phyloP scores from a whole-genome alignment of 2,329 filamentous ascomycete species.

The Ophidiomyces ophidiicola region DNA sequence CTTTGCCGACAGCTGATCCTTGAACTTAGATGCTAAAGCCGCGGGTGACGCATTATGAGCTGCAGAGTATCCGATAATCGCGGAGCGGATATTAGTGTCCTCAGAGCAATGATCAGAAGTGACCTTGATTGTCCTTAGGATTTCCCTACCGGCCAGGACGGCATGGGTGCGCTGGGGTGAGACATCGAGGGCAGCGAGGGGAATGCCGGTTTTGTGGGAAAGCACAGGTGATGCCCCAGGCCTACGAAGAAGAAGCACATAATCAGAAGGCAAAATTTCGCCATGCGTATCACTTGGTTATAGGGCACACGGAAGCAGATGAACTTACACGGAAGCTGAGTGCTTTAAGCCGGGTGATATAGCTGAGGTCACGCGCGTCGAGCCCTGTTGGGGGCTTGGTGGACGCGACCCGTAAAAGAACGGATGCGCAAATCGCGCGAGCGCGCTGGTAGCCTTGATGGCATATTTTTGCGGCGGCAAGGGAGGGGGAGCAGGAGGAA shows the following conservation, averaged over 20 bases:
- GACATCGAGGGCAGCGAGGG: conserved; percentile 51
- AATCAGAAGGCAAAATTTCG: conserved; percentile 1
- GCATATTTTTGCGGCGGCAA: conserved; percentile 32
- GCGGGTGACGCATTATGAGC: conserved; percentile 37
- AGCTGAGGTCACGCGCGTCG: conserved; percentile 20
- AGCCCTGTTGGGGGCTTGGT: conserved; percentile 39
- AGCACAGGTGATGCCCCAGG: conserved; percentile 43
- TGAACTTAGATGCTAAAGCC: conserved; percentile 38
- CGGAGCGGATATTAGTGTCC: conserved; percentile 51
- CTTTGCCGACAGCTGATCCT: conserved; percentile 49
- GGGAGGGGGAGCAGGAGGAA: conserved; percentile 24
- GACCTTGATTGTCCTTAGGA: conserved; percentile 52
- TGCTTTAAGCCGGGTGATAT: conserved; percentile 25
- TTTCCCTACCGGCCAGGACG: conserved; percentile 52
- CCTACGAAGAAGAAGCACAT: conserved; percentile 19
- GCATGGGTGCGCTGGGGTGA: conserved; percentile 52
- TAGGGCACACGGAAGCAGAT: neutral
- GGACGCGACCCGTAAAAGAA: conserved; percentile 44
- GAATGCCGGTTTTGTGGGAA: conserved; percentile 51
- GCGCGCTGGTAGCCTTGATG: conserved; percentile 35
- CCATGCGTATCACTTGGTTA: neutral
- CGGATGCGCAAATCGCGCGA: conserved; percentile 43
- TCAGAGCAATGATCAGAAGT: conserved; percentile 46
- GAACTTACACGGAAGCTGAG: conserved; percentile 31
- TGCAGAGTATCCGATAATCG: conserved; percentile 46